These are phyloP conservation scores for Hortiboletus campestris DNA, from an alignment of 768 basidiomycete species.

Conservation along the genomic window DNA sequence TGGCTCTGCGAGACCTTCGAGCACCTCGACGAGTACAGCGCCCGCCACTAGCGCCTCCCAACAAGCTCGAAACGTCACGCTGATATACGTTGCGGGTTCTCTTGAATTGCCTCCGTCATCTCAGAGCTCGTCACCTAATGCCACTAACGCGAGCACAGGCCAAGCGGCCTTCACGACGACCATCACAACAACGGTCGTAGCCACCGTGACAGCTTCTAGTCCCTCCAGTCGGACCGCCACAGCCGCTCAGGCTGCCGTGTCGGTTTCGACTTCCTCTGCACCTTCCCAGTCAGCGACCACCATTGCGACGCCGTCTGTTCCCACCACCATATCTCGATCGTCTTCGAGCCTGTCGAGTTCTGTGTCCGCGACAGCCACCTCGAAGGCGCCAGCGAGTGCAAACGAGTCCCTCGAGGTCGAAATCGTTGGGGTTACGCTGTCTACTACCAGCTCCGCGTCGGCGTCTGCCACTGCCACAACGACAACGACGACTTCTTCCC, in stretches of 20 bases:
- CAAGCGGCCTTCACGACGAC: constrained; percentile 23
- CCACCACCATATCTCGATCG: constrained; percentile 2
- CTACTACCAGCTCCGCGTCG: constrained; percentile 1
- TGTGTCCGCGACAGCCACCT: background rate
- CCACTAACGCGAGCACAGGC: background rate
- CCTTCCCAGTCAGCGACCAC: constrained; percentile 1
- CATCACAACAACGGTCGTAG: constrained; percentile 24
- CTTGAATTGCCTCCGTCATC: constrained; percentile 28
- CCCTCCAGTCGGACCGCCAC: constrained; percentile 2
- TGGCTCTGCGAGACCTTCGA: constrained; percentile 12
- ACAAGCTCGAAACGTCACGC: constrained; percentile 40
- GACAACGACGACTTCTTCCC: background rate
- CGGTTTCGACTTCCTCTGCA: constrained; percentile 4
- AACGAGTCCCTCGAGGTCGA: constrained; percentile 23
- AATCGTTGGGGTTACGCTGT: constrained; percentile 12
- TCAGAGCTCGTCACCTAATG: background rate
- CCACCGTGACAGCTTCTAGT: constrained; percentile 6
- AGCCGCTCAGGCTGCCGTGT: constrained; percentile 17
- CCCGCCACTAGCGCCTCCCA: constrained; percentile 12
- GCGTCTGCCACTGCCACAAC: constrained; percentile 1
- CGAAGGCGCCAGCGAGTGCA: background rate
- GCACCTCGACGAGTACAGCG: constrained; percentile 12
- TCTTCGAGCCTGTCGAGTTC: constrained; percentile 1
- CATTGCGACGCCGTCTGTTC: background rate
- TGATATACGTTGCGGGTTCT: constrained; percentile 48